These are phyloP conservation scores for Plantago major DNA, from an alignment of 257 asterid species.

Conservation along the genomic window DNA sequence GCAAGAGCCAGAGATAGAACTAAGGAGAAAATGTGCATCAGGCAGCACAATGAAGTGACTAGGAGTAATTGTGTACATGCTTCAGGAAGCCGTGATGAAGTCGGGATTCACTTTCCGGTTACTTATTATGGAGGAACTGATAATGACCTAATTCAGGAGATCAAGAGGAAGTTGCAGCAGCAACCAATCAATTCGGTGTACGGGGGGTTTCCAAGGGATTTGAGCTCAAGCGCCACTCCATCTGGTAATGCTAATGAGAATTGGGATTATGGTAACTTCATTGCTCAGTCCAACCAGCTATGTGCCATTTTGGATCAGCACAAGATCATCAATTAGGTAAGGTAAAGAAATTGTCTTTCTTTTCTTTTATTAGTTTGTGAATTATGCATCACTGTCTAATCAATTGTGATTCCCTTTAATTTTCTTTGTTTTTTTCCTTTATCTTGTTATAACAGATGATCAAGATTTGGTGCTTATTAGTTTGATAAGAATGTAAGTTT, in stretches of 20 bases:
- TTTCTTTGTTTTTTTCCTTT: too few relatives aligned
- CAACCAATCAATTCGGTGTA: background rate
- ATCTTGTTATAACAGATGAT: too few relatives aligned
- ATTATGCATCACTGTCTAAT: background rate
- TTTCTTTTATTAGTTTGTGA: background rate
- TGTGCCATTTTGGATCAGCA: conserved; percentile 40
- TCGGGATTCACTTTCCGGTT: background rate
- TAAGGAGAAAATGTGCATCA: conserved; percentile 45
- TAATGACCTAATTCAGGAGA: conserved; percentile 9
- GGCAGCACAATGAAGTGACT: conserved; percentile 29
- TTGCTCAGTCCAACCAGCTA: conserved; percentile 33
- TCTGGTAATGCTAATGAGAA: conserved; percentile 17
- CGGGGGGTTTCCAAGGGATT: background rate
- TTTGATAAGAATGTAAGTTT: conserved; percentile 25
- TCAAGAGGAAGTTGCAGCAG: conserved; percentile 11
- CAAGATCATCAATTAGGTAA: conserved; percentile 51
- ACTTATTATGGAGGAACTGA: background rate
- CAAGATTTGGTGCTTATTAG: conserved; percentile 3
- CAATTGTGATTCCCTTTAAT: too few relatives aligned
- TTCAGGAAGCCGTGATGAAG: background rate
- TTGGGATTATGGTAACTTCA: conserved; percentile 41
- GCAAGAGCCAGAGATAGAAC: conserved; percentile 96
- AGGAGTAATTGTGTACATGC: background rate
- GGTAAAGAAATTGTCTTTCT: background rate
- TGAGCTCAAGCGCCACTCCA: background rate